Conservation (phyloP, 768 basidiomycete species). For the Terana coerulea region DNA sequence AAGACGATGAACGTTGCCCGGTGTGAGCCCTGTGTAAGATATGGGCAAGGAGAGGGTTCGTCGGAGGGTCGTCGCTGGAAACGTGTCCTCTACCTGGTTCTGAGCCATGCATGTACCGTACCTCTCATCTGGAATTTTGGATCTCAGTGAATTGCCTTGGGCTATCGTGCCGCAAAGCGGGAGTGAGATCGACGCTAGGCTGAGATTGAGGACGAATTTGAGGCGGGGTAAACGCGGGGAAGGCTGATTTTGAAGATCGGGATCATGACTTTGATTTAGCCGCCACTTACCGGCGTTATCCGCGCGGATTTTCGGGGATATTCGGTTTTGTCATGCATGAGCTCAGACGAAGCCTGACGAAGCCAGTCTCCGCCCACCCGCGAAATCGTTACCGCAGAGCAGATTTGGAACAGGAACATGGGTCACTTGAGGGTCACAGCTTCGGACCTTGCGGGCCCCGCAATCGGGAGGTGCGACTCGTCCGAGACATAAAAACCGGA, state of each 20-base stretch:
- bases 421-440: no score
- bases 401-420: no score
- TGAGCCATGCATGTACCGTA: no score
- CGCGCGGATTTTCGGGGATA: neutral
- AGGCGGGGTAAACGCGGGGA: slow-evolving; percentile 2
- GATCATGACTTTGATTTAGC: slow-evolving; percentile 1
- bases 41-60: no score
- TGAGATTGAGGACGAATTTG: neutral
- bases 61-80: no score
- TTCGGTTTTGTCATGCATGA: slow-evolving; percentile 4
- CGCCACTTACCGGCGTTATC: neutral
- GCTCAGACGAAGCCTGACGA: neutral
- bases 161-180: no score
- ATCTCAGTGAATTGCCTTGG: no score
- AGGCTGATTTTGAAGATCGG: neutral
- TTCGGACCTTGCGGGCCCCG: slow-evolving; percentile 3
- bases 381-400: no score
- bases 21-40: no score
- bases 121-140: no score
- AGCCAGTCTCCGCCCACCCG: neutral
- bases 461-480: neutral
- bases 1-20: no score
- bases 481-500: slow-evolving; percentile 1
- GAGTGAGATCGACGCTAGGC: neutral
- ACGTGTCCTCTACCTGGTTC: no score